Conservation (phyloP, 192 early-diverging fungal species). For the Radiomyces spectabilis region DNA sequence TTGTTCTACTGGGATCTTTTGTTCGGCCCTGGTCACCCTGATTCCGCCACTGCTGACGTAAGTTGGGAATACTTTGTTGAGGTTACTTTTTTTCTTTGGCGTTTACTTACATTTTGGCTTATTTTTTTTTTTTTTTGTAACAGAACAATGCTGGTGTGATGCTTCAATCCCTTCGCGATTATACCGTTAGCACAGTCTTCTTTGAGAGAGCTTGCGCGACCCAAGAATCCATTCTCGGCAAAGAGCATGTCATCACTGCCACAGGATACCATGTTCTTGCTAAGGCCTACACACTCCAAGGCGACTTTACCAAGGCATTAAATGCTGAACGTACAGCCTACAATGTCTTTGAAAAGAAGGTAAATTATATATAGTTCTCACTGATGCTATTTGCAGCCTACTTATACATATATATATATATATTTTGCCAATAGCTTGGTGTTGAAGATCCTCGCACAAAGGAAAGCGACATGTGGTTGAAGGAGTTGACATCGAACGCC, state of each 20-base stretch:
- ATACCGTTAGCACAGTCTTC: slow-evolving; percentile 55
- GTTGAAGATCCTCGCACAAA: slow-evolving; percentile 66
- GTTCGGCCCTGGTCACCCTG: slow-evolving; percentile 68
- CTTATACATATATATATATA: no score
- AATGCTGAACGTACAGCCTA: slow-evolving; percentile 63
- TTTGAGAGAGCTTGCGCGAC: slow-evolving; percentile 63
- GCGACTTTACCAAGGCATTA: slow-evolving; percentile 72
- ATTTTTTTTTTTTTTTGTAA: not conserved
- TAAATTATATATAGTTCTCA: no score
- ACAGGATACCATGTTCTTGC: slow-evolving; percentile 69
- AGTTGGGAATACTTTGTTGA: no score
- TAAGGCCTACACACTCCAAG: slow-evolving; percentile 60
- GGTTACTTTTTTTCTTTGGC: slow-evolving; percentile 11
- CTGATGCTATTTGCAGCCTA: no score
- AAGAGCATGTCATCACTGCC: slow-evolving; percentile 61
- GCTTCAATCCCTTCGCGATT: slow-evolving; percentile 62
- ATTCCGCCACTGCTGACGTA: slow-evolving; percentile 79
- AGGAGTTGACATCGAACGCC: slow-evolving; percentile 57
- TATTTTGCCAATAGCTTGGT: slow-evolving; percentile 56
- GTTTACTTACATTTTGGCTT: slow-evolving; percentile 12
- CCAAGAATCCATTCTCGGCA: slow-evolving; percentile 57
- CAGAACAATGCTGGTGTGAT: slow-evolving; percentile 67
- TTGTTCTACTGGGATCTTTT: slow-evolving; percentile 76
- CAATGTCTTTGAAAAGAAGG: slow-evolving; percentile 46
- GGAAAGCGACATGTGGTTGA: slow-evolving; percentile 59